Evolutionary conservation across 2,329 filamentous ascomycete species (phyloP), one percentile per base, ranked within the genome.

Genomic region (Hypoxylon sp.): DNA sequence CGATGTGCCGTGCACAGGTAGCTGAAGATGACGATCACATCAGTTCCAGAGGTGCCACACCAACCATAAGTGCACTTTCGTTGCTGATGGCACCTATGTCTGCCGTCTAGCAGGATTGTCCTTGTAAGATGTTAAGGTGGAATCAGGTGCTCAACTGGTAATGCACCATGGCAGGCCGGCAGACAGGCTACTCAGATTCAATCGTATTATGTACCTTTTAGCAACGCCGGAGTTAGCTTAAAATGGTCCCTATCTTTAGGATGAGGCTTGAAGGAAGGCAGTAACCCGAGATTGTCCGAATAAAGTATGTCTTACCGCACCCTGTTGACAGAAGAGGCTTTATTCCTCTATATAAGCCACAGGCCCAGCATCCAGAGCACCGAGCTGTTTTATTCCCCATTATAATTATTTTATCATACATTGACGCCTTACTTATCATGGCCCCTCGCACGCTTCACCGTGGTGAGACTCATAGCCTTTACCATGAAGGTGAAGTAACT

Each of bases 321-420:
- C n/a, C n/a, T n/a, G n/a, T n/a, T n/a, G 21, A 9, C 12, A 21
- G 20, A 37, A 25, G 34, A 37, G 34, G 34, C 34, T 37, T 21
- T 9, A 13, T 11, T 12, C 16, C 7, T 16, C n/a, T 20, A 7
- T 37, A 37, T 37, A 37, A 21, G 4, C 20, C 34, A 4, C 20
- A 23, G 16, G n/a, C 25, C 25, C 11, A 12, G n/a, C 15, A 6
- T 12, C 31, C 16, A 5, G 20, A 15, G 20, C 25, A 13, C 16
- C n/a, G 15, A 21, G 20, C 34, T 37, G 5, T 37, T 37, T 11
- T 21, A 12, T 7, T 5, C 6, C n/a, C 34, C 19, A 25, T 23
- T 6, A 3, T 9, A 8, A 23, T 7, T 16, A 25, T 25, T 12
- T 12, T 12, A 6, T 13, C 12, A 37, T 13, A 13, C 16, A 11